Evolutionary conservation across 257 asterid species (phyloP), one percentile per base, ranked within the genome.

Genomic region (Penstemon barbatus): DNA sequence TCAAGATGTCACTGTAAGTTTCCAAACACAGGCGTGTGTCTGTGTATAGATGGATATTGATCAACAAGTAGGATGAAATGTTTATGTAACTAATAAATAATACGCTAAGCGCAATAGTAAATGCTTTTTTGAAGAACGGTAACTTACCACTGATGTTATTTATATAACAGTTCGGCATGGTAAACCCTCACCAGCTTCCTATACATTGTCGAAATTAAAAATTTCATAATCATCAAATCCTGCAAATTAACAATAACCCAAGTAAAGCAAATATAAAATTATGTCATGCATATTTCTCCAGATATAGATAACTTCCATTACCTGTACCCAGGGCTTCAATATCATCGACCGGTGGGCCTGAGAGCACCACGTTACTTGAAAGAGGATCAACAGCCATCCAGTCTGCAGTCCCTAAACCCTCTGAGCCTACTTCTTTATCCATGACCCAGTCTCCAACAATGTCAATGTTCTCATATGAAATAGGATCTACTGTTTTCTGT

Each of bases 341-440:
- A 65, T 94, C 97, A 61, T 89, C 92, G 61, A 74, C 50, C 61
- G 79, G 82, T 39, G 83, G 76, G 69, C 84, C 91, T 66, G 83
- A 75, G 56, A 78, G 81, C 75, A 73, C 67, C 43, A 70, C 76
- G 66, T 82, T 86, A 66, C 87, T 88, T 40, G 74, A 77, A 71
- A 95, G 96, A 4, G 92, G 95, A 75, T 94, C 96, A 39, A 91
- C 76, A 9, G 81, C 65, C 95, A 83, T 85, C 96, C 97, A 94
- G 42, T 85, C 96, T 40, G 84, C 68, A 54, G 68, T 81, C 44
- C 71, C 86, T 25, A 77, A 60, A 74, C 77, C 89, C 54, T 78
- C 89, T n/a, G 75, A 57, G 69, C 81, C 74, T 39, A 69, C 62
- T 39, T 82, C 90, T 71, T 75, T 88, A 65, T 80, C 84, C 55